Base-by-base conservation (phyloP, 768 basidiomycete species). In the Boletus insuetus region DNA sequence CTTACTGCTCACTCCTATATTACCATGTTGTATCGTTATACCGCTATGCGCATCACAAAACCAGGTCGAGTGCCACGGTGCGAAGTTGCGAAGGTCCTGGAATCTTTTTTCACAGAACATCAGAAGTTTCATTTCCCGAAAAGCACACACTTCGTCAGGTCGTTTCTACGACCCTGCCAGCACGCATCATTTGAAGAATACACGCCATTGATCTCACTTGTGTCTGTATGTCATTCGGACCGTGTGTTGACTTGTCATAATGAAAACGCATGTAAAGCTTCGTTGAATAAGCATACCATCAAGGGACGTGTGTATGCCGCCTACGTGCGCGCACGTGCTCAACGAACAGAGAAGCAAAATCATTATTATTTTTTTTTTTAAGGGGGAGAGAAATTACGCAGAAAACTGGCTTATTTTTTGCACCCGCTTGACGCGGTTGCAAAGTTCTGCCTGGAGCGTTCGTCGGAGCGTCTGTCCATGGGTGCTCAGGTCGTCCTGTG, bases 341-440 rank as follows among this genome's bases (percentile, higher is more conserved):
- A 29, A 7, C 34, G 34, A 14, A 2, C 13, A 11, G 14, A 35
- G 34, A 35, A 35, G 12, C 13, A 35, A 5, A 1, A 35, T 35
- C 34, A 4, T 14, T 0, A 6, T 14, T 9, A 34, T 34, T 11
- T 34, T 34, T 35, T 6, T 32, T 10, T 34, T 11, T 12, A 3
- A 3, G 32, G 34, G n/a, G 4, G 5, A 9, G n/a, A 29, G 19
- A 20, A 7, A 17, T 58, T 59, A 72, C 56, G 53, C 58, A n/a
- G 64, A 48, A 38, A 72, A 71, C 56, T 73, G 77, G 64, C 81
- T 84, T 40, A 81, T 71, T 67, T 84, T 87, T 70, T 89, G 84
- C 74, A 89, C 77, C 58, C 83, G 81, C 65, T 84, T 85, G 55
- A 88, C 74, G 39, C 85, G 82, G 58, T 79, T 83, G 46, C 78